Base-by-base conservation (phyloP, 2,329 filamentous ascomycete genomes). In the Calcarisporium arbuscula region DNA sequence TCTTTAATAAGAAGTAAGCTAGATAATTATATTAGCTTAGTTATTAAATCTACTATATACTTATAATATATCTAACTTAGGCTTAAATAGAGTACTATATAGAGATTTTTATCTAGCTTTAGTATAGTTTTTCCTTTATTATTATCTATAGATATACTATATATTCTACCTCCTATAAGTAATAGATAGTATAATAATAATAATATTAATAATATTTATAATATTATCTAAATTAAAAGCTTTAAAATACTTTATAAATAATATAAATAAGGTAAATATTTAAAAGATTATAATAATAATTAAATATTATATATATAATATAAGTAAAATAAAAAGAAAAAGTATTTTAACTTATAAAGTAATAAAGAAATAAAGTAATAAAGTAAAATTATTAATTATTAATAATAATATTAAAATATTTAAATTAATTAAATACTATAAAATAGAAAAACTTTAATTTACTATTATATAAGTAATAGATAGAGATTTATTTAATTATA, bases 401-500 rank as follows among this genome's bases (percentile, higher is more conserved):
- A 25, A 4, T 9, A 25, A 25, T 25, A 31, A 31, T 18, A 31
- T 31, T 25, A 25, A 18, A 31, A 16, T 8, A 18, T 18, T 18
- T 18, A 11, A 19, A 17, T 18, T 31, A 31, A 31, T 18, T 8
- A 8, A 19, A 25, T 25, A 17, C 17, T 31, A 18, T 8, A 31
- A 18, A 17, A 31, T 14, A 18, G 14, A 31, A 31, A 20, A 11
- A 10, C 17, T 14, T 10, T 17, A 7, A 10, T 31, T 8, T 31
- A 31, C 19, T 16, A 29, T 9, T 29, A 29, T 31, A 31, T 31
- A 17, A 17, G 19, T 8, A 31, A 17, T 17, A 17, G 16, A 31
- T 18, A 18, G n/a, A 17, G 19, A 31, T n/a, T 17, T 31, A 18
- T 31, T 16, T 18, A 31, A 31, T 16, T 9, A 9, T 31, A 16